Evolutionary conservation across 208 protist species (phyloP).

Genomic region (Trypanosoma scelopori): DNA sequence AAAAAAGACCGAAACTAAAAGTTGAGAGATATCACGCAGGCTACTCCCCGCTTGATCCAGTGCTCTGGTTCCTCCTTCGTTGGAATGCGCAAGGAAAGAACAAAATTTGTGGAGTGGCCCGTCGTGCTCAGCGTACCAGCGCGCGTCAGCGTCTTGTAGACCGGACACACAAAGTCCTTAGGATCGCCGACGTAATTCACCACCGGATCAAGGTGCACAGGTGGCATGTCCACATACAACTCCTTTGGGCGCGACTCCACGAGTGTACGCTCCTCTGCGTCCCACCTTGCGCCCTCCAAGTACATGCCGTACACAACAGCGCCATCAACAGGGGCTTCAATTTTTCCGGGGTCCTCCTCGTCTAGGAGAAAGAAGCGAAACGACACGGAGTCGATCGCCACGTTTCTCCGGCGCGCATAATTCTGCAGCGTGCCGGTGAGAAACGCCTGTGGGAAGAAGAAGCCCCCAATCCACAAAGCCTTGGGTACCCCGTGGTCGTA

Average conservation of each 20-base stretch:
- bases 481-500: constrained; percentile 83
- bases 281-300: constrained; percentile 96
- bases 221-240: constrained; percentile 92
- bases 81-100: constrained; percentile 95
- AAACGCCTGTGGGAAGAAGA: constrained; percentile 98
- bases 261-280: constrained; percentile 64
- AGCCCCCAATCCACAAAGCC: constrained; percentile 95
- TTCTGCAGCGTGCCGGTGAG: constrained; percentile 97
- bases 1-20: constrained; percentile 40
- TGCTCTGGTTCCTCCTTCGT: constrained; percentile 79
- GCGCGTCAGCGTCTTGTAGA: constrained; percentile 96
- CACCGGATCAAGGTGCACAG: constrained; percentile 92
- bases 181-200: constrained; percentile 51
- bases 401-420: constrained; percentile 92
- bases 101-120: constrained; percentile 98
- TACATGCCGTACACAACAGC: constrained; percentile 95
- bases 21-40: constrained; percentile 86
- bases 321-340: constrained; percentile 46
- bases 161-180: constrained; percentile 92
- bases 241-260: constrained; percentile 95
- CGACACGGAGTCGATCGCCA: constrained; percentile 96
- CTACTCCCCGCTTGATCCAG: constrained; percentile 96
- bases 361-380: constrained; percentile 90
- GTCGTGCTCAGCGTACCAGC: constrained; percentile 97
- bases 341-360: constrained; percentile 4